Evolutionary conservation across 805 yeast genomes (phyloP).

Genomic region (Nakazawaea populi): DNA sequence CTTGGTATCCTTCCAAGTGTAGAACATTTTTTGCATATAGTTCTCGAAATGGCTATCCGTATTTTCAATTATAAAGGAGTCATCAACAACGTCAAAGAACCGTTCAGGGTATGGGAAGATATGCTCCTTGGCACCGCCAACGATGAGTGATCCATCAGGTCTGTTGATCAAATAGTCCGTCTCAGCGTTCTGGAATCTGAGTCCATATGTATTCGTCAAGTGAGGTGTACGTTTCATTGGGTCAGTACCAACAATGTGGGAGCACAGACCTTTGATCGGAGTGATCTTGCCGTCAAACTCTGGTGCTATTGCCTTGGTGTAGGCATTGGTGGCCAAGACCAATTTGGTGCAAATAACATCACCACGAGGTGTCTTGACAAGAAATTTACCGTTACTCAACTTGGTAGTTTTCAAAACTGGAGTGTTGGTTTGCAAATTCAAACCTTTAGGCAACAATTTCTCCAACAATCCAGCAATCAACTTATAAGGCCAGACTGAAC

Average conservation of each 20-base stretch:
- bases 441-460: conserved; percentile 25
- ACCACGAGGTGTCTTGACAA: conserved; percentile 28
- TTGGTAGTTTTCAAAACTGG: conserved; percentile 24
- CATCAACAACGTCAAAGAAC: conserved; percentile 28
- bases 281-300: conserved; percentile 20
- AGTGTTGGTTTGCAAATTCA: conserved; percentile 37
- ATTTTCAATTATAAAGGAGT: conserved; percentile 23
- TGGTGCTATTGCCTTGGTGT: conserved; percentile 16
- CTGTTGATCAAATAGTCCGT: conserved; percentile 31
- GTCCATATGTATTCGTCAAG: conserved; percentile 25
- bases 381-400: conserved; percentile 22
- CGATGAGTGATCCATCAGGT: conserved; percentile 24
- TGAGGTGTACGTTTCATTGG: conserved; percentile 20
- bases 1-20: conserved; percentile 26
- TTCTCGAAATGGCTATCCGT: conserved; percentile 18
- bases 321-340: conserved; percentile 29
- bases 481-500: conserved; percentile 40
- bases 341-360: conserved; percentile 24
- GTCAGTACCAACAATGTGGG: conserved; percentile 22
- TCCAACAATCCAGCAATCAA: conserved; percentile 28
- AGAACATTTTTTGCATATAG: conserved; percentile 25
- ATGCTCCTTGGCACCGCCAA: conserved; percentile 24
- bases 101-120: conserved; percentile 19
- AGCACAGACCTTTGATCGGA: conserved; percentile 24
- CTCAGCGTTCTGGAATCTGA: conserved; percentile 19